Conservation (phyloP, 2,329 filamentous ascomycete genomes). For the Arthrobotrys sinensis region DNA sequence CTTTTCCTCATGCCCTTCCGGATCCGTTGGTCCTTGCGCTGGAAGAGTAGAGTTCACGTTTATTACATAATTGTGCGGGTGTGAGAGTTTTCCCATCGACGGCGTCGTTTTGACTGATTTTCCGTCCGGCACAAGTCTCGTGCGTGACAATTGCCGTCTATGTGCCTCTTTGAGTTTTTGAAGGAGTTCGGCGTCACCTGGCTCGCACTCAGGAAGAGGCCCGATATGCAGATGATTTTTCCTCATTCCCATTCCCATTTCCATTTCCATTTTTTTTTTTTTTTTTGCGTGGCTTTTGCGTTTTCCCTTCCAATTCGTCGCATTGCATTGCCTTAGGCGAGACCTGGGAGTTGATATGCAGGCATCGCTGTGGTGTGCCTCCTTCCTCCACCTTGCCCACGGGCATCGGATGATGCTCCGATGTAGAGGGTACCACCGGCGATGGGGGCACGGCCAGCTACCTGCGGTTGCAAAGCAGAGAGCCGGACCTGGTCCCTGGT, state of each 20-base stretch:
- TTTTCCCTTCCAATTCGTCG: conserved; percentile 56
- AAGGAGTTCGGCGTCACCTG: conserved; percentile 56
- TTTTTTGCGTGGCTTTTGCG: conserved; percentile 39
- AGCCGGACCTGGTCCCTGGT: conserved; percentile 50
- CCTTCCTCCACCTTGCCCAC: conserved; percentile 55
- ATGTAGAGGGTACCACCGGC: conserved; percentile 57
- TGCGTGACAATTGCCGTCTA: conserved; percentile 30
- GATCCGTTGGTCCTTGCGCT: conserved; percentile 58
- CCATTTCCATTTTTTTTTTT: conserved; percentile 18
- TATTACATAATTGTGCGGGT: conserved; percentile 41
- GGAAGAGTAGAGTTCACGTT: conserved; percentile 17
- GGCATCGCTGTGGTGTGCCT: conserved; percentile 57
- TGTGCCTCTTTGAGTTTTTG: conserved; percentile 22
- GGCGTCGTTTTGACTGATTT: not conserved
- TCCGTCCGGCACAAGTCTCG: conserved; percentile 4
- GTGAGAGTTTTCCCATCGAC: conserved; percentile 18
- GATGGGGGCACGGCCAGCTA: conserved; percentile 33
- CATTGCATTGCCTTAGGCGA: conserved; percentile 60
- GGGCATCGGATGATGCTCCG: conserved; percentile 61
- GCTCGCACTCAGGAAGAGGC: conserved; percentile 43
- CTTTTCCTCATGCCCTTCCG: conserved; percentile 59
- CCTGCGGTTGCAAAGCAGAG: conserved; percentile 1
- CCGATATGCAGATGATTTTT: conserved; percentile 33
- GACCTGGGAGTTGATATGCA: conserved; percentile 56
- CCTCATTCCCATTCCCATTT: conserved; percentile 6